Evolutionary conservation across 2,329 filamentous ascomycete species (phyloP).

Genomic region (Dactylella cylindrospora): DNA sequence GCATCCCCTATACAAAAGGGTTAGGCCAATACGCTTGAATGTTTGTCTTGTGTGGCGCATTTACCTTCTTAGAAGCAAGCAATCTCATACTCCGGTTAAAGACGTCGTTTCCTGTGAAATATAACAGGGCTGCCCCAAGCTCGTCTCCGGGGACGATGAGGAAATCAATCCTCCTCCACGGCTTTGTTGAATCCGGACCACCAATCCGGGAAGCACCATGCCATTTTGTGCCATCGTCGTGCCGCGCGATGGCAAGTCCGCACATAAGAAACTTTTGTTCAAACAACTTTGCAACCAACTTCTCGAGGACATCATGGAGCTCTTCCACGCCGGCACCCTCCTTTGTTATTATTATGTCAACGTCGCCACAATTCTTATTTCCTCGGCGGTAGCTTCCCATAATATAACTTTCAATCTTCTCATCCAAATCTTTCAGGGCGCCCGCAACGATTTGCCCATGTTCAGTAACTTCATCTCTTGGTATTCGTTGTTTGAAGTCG

Average conservation of each 20-base stretch:
- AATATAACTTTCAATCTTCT: conserved; percentile 68
- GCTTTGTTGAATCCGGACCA: conserved; percentile 8
- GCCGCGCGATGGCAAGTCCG: conserved; percentile 60
- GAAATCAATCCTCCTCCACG: conserved; percentile 58
- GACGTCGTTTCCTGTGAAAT: conserved; percentile 93
- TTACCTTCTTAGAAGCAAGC: conserved; percentile 69
- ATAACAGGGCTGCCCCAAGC: conserved; percentile 82
- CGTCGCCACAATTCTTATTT: conserved; percentile 69
- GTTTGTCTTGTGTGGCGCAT: too few relatives aligned
- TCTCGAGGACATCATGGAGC: conserved; percentile 61
- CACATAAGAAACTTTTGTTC: conserved; percentile 62
- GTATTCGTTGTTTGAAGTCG: conserved; percentile 77
- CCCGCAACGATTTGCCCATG: conserved; percentile 67
- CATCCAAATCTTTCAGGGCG: conserved; percentile 64
- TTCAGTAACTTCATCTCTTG: conserved; percentile 70
- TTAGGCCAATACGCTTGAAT: neutral
- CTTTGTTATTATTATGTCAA: conserved; percentile 81
- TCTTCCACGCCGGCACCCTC: conserved; percentile 55
- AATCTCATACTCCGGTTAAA: conserved; percentile 86
- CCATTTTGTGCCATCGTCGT: conserved; percentile 65
- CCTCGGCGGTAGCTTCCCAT: conserved; percentile 85
- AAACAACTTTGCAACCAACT: conserved; percentile 65
- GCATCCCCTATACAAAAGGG: conserved; percentile 60
- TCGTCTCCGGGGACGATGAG: conserved; percentile 77
- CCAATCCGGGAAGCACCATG: conserved; percentile 61